Evolutionary conservation across 2,329 filamentous ascomycete species (phyloP), one percentile per base, ranked within the genome.

Genomic region (Coniochaeta sp.): DNA sequence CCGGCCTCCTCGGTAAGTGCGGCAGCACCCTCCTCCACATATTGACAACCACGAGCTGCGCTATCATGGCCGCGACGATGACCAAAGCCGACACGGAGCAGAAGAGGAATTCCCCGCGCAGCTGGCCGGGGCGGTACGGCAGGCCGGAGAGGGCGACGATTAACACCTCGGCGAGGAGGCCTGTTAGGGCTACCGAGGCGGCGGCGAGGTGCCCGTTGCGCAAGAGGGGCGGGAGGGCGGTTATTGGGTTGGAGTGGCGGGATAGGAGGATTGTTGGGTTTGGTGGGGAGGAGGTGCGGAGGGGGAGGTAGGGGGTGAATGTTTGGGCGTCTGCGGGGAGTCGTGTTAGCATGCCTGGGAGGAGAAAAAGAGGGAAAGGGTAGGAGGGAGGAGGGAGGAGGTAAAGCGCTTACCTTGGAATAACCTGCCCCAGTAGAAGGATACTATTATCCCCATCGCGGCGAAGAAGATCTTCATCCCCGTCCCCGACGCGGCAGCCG

Each of bases 111-210:
- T 61, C 59, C 24, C 52, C 50, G 4, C 59, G 55, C 20, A 61
- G 52, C 52, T 60, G 59, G 13, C 58, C 59, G 4, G 58, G 55
- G 6, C 59, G 57, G 53, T 58, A 61, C 1, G 59, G 59, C 16
- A 61, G 55, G 4, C 59, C 59, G 8, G 58, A 56, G 14, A 61
- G 51, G 4, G 52, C 52, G 16, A 61, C 53, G 48, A 60, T 58
- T n/a, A 61, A 52, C 32, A 61, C 54, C 52, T 61, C 59, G 48
- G 55, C 53, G 7, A 55, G 30, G 18, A 61, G 49, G 6, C 57
- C 56, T 3, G 56, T 54, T 42, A 56, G 20, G 3, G 59, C 59
- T 3, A 60, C 53, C 6, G 45, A 52, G 3, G 56, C 56, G 6
- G 58, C 56, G 2, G 56, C 53, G 3, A 57, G 2, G 47, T 60